Conservation (phyloP, 2,329 filamentous ascomycete species). For the Pseudocercospora macadamiae region DNA sequence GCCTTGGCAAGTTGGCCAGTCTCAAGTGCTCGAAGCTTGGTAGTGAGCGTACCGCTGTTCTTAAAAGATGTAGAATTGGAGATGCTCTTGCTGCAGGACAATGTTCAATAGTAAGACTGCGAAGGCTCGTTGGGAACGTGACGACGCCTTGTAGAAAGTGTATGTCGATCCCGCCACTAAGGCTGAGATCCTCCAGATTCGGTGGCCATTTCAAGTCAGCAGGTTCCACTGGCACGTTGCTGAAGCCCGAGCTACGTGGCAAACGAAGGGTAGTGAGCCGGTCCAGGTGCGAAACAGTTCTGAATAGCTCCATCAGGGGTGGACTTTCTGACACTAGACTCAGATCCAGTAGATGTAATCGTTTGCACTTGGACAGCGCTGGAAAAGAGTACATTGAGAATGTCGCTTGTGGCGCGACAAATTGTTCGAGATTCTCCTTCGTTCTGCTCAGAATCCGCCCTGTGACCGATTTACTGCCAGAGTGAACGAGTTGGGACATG, state of each 20-base stretch:
- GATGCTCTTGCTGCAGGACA: conserved; percentile 44
- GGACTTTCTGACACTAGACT: conserved; percentile 57
- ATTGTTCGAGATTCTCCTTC: conserved; percentile 56
- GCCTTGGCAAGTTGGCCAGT: conserved; percentile 45
- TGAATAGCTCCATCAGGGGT: conserved; percentile 53
- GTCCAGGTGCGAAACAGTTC: conserved; percentile 52
- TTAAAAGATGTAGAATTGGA: conserved; percentile 43
- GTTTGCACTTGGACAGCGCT: conserved; percentile 58
- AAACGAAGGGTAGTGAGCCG: conserved; percentile 49
- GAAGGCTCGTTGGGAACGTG: conserved; percentile 38
- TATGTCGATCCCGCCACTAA: conserved; percentile 50
- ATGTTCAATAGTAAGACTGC: conserved; percentile 47
- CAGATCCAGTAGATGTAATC: conserved; percentile 56
- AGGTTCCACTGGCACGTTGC: conserved; percentile 26
- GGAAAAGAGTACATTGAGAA: conserved; percentile 62
- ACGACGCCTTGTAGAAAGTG: conserved; percentile 44
- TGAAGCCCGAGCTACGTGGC: conserved; percentile 38
- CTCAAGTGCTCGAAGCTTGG: conserved; percentile 41
- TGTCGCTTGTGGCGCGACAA: conserved; percentile 60
- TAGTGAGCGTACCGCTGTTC: conserved; percentile 33
- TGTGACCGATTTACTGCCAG: conserved; percentile 61
- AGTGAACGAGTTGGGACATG: conserved; percentile 60
- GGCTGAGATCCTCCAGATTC: conserved; percentile 43
- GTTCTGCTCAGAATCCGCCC: conserved; percentile 59
- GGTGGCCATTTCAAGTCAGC: conserved; percentile 46